Evolutionary conservation across 2,329 filamentous ascomycete genomes (phyloP), one percentile per base, ranked within the genome.

Genomic region (Aspergillus fumigatiaffinis): DNA sequence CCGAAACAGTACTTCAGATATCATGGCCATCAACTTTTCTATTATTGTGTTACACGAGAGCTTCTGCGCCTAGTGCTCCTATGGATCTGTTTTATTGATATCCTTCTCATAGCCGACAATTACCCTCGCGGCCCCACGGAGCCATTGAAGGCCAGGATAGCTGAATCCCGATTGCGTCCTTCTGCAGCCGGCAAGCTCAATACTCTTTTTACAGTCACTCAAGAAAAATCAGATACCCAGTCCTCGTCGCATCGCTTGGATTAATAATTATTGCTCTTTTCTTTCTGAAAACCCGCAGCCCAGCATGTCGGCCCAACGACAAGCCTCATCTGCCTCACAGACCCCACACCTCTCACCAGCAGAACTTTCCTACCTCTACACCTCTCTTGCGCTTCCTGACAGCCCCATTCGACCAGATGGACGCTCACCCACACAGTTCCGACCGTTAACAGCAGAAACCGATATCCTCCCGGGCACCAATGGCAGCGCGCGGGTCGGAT

Each of bases 281-380:
- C 21, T 21, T 26, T n/a, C 17, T 1, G 49, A 29, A 17, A 67
- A 62, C 58, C 23, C 17, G n/a, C 2, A 14, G 4, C 10, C 25
- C 50, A 29, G 52, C 62, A 89, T 91, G 84, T 81, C 88, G 44
- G 83, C 85, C 62, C 65, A 81, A 68, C 85, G 86, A 68, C 84
- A 86, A 76, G 84, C 86, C 69, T 71, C 71, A 21, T 75, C 73
- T 29, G 73, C 75, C 56, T 73, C 74, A 1, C 74, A 77, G 62
- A 72, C 72, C 52, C 75, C 84, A 48, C 87, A 91, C 66, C 88
- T 97, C 75, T 97, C 92, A 54, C 93, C 94, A 50, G 92, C 94
- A 69, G 94, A 99, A 79, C 90, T 99, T 69, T 92, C 92, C 67
- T 99, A 97, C 79, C 86, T 97, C 52, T 91, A 96, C 81, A 86